A percentile compares a stretch with the other conserved stretches of the same genome.
Evolutionary conservation across 345 rosid species (phyloP).

Genomic region (Draba incana): DNA sequence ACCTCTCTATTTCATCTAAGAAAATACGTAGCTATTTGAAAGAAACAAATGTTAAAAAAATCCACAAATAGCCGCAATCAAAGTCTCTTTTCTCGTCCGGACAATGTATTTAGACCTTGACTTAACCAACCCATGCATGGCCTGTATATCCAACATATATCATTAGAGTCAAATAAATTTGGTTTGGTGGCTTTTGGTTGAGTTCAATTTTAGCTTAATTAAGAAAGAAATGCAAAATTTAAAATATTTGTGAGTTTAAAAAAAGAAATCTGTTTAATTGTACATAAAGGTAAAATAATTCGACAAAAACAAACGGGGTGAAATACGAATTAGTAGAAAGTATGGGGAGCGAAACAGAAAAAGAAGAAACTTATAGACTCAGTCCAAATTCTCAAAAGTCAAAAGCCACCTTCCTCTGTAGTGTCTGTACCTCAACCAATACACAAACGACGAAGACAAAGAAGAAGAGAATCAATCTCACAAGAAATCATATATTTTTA

Average conservation of each 20-base stretch:
- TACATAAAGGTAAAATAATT: not conserved
- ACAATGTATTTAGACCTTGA: not conserved
- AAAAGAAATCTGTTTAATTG: no score
- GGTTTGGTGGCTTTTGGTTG: no score
- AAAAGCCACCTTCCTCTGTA: conserved; percentile 32
- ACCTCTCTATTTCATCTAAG: not conserved
- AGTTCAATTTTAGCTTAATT: no score
- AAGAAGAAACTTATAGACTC: not conserved
- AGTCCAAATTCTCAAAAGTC: conserved; percentile 21
- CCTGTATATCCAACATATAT: not conserved
- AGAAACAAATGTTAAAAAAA: not conserved
- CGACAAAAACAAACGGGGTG: not conserved
- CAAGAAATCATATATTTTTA: not conserved
- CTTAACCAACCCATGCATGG: no score
- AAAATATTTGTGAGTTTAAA: no score
- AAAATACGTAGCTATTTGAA: conserved; percentile 1
- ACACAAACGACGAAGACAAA: conserved; percentile 32
- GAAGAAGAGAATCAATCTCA: conserved; percentile 28
- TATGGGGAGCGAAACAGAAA: conserved; percentile 1
- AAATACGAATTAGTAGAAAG: not conserved
- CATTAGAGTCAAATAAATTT: no score
- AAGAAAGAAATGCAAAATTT: no score
- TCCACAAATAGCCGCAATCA: not conserved
- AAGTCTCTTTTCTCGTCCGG: not conserved
- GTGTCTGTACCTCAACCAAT: conserved; percentile 30